Evolutionary conservation across 2,329 filamentous ascomycete species (phyloP).

Genomic region (Fusarium annulatum): DNA sequence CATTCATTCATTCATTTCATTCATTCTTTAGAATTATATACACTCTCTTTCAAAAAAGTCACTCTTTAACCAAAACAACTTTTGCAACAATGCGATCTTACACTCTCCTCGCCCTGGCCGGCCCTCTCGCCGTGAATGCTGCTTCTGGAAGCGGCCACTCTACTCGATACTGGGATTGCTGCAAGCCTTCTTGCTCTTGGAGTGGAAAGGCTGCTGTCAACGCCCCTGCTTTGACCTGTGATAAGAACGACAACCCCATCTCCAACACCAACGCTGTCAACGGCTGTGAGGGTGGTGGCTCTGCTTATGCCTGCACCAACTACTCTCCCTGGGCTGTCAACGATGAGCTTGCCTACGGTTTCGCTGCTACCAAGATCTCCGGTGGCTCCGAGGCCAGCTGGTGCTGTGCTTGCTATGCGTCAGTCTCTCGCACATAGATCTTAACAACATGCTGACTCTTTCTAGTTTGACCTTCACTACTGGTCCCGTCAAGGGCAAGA

Average conservation of each 20-base stretch:
- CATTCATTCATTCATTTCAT: constrained; percentile 29
- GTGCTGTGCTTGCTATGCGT: constrained; percentile 75
- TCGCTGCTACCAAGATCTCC: constrained; percentile 68
- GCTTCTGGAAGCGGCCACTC: constrained; percentile 45
- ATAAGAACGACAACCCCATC: constrained; percentile 65
- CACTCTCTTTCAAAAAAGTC: constrained; percentile 31
- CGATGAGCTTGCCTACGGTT: constrained; percentile 70
- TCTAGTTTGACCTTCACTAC: constrained; percentile 60
- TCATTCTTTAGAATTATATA: constrained; percentile 24
- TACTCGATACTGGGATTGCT: constrained; percentile 71
- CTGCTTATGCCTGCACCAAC: constrained; percentile 69
- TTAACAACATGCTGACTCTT: neutral
- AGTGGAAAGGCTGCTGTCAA: constrained; percentile 64
- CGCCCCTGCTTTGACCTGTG: constrained; percentile 64
- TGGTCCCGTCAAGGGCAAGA: constrained; percentile 66
- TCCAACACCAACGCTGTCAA: constrained; percentile 59
- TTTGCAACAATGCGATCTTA: constrained; percentile 40
- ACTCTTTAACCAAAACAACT: constrained; percentile 20
- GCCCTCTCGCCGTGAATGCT: constrained; percentile 40
- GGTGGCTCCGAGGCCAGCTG: constrained; percentile 68
- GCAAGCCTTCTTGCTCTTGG: constrained; percentile 76
- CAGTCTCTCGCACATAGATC: constrained; percentile 13
- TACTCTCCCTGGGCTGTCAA: constrained; percentile 72
- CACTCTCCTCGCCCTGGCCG: constrained; percentile 39
- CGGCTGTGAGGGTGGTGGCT: constrained; percentile 69